These are phyloP conservation scores for Dactylis glomerata DNA, from an alignment of 176 grass and related monocot genomes.

Conservation along the genomic window DNA sequence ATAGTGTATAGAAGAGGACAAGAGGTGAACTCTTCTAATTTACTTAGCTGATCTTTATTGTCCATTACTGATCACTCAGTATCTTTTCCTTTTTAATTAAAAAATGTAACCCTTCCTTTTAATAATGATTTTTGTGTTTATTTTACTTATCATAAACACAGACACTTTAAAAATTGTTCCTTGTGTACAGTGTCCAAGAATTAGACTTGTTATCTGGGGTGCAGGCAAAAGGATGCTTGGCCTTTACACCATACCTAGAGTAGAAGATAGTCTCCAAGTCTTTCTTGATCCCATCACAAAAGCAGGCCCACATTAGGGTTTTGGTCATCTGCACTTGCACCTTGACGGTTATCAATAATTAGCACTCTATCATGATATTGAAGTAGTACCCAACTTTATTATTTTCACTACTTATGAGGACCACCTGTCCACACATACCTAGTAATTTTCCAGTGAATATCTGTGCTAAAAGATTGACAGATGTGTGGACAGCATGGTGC, in stretches of 20 bases:
- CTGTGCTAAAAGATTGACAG: neutral
- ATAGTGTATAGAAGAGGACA: too few relatives aligned
- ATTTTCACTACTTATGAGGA: neutral
- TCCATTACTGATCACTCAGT: neutral
- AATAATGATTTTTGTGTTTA: neutral
- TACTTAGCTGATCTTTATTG: neutral
- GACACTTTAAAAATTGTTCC: neutral
- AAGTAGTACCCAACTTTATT: slow-evolving; percentile 15
- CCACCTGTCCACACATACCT: slow-evolving; percentile 11
- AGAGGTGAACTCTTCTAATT: neutral
- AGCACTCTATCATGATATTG: neutral
- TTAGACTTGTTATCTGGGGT: slow-evolving; percentile 24
- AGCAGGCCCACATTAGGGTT: slow-evolving; percentile 25
- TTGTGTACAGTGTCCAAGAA: slow-evolving; percentile 34
- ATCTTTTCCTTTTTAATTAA: too few relatives aligned
- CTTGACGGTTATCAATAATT: neutral
- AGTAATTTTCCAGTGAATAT: neutral
- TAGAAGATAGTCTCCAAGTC: slow-evolving; percentile 5
- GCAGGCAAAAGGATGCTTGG: slow-evolving; percentile 40
- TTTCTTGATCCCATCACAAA: slow-evolving; percentile 17
- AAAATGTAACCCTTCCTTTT: neutral
- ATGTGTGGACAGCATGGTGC: slow-evolving; percentile 6
- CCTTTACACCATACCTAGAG: slow-evolving; percentile 36
- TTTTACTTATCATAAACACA: neutral
- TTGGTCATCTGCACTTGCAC: slow-evolving; percentile 31